Evolutionary conservation across 345 rosid species (phyloP).

Genomic region (Geranium rotundifolium): DNA sequence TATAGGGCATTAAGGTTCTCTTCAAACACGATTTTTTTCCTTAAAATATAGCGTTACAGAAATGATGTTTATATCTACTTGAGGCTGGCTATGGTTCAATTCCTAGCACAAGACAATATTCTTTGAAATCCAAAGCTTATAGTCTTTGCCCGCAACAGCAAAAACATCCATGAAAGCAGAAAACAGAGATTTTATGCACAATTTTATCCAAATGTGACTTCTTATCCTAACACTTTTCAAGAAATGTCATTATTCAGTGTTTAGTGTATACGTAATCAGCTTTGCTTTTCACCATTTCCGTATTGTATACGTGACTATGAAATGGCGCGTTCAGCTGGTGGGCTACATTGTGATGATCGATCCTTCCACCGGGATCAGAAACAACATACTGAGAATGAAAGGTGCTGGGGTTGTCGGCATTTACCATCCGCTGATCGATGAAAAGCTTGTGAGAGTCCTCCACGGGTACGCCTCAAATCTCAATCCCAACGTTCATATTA

Average conservation of each 20-base stretch:
- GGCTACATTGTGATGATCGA: conserved; percentile 90
- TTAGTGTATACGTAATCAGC: background rate
- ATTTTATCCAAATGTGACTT: background rate
- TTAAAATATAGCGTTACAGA: background rate
- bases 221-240: background rate
- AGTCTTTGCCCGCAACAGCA: background rate
- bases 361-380: conserved; percentile 44
- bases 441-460: conserved; percentile 36
- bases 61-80: background rate
- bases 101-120: background rate
- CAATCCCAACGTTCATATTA: conserved; percentile 8
- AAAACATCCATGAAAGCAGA: too few relatives aligned
- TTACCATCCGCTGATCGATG: conserved; percentile 64
- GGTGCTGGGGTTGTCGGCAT: conserved; percentile 74
- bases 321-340: conserved; percentile 38
- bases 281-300: too few relatives aligned
- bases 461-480: conserved; percentile 32
- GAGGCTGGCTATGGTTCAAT: background rate
- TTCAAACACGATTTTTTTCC: background rate
- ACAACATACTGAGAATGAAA: conserved; percentile 54
- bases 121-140: background rate
- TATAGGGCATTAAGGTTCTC: background rate
- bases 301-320: background rate
- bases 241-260: background rate
- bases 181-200: background rate